Evolutionary conservation across 148 eudicot species (phyloP), one percentile per base, ranked within the genome.

Genomic region (Rheum nobile): DNA sequence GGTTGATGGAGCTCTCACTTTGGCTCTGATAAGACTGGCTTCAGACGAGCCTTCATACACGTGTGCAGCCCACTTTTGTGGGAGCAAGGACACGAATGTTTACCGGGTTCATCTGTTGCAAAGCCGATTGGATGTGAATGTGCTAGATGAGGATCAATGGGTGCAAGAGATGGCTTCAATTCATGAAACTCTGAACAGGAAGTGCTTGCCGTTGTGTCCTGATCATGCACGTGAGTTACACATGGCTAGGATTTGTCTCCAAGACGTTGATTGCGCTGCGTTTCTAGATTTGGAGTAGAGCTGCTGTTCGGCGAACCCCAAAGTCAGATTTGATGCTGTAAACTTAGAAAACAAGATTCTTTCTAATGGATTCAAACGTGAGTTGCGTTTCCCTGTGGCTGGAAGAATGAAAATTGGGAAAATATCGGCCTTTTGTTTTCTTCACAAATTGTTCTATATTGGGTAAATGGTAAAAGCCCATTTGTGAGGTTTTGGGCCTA

Each of bases 61-160:
- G 0, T 95, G 98, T 71, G 79, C 73, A 44, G 92, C 96, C 67
- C 92, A 95, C 85, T 95, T 95, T 67, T 95, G 98, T 75, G 85
- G 81, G 16, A 80, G 82, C 48, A 85, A 52, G 16, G 96, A 91
- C 50, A 90, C 96, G 3, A 78, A 75, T 50, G 78, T 85, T 71
- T 95, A 90, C 41, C 81, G 94, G 54, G 84, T 88, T 74, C 75
- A 78, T 31, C 75, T 95, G 68, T 80, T 91, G 77, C 93, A 90
- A 77, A 85, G 78, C 10, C 77, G 79, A 75, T 41, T 85, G 73
- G 79, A 77, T 68, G 37, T 80, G 22, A 69, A 84, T 72, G 82
- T 86, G 9, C 50, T 8, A 12, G 86, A 85, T 72, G 75, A 72
- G 74, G 83, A 80, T 65, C 76, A 80, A 72, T 88, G 93, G 96